Evolutionary conservation across 345 rosid species (phyloP).

Genomic region (Salix exigua): DNA sequence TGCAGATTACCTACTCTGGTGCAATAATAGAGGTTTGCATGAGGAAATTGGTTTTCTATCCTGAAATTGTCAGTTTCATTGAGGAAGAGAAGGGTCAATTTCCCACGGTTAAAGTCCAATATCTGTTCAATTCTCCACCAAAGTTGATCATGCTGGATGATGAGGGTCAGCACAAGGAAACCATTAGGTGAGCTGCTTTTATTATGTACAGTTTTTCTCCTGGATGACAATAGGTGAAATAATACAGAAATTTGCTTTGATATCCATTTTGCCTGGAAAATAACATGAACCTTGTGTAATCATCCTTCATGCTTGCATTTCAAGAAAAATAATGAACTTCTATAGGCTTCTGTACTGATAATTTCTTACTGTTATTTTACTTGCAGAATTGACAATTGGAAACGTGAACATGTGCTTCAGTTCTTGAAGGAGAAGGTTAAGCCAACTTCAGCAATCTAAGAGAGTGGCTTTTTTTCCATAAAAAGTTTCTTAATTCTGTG

Average conservation of each 20-base stretch:
- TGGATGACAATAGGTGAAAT: not conserved
- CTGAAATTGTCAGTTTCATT: slow-evolving; percentile 80
- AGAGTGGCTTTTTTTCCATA: not conserved
- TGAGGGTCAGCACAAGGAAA: slow-evolving; percentile 49
- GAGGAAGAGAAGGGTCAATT: slow-evolving; percentile 90
- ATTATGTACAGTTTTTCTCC: not conserved
- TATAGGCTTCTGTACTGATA: not conserved
- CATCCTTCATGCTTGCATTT: not conserved
- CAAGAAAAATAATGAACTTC: not conserved
- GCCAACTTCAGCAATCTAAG: slow-evolving; percentile 40
- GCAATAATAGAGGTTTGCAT: slow-evolving; percentile 84
- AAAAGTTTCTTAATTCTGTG: not conserved
- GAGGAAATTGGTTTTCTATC: slow-evolving; percentile 90
- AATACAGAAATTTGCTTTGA: not conserved
- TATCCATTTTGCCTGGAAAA: not conserved
- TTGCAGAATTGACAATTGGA: slow-evolving; percentile 94
- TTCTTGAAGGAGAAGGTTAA: slow-evolving; percentile 75
- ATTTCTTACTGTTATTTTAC: not conserved
- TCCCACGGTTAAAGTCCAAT: slow-evolving; percentile 65
- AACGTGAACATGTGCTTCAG: slow-evolving; percentile 83
- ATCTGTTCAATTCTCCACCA: slow-evolving; percentile 87
- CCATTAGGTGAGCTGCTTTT: slow-evolving; percentile 12
- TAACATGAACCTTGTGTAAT: not conserved
- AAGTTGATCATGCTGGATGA: slow-evolving; percentile 87
- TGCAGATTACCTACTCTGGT: slow-evolving; percentile 77